Evolutionary conservation across 2,329 filamentous ascomycete genomes (phyloP), one percentile per base, ranked within the genome.

Genomic region (Paraconiothyrium brasiliense): DNA sequence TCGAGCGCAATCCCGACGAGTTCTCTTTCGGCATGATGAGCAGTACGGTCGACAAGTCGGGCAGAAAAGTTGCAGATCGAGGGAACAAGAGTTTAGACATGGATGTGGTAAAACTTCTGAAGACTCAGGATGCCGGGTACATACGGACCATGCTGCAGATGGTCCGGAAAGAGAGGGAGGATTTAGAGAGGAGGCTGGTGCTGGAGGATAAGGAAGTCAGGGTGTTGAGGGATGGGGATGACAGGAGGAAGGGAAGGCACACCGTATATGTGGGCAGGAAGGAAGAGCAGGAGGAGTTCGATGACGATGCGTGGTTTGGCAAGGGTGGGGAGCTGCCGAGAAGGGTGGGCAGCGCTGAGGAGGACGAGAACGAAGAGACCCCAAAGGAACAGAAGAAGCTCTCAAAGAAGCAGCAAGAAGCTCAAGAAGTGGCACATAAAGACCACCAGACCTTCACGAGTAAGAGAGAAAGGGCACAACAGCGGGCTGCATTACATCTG

Each of bases 1-100:
- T 80, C 51, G 85, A 88, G 60, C 83, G 86, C 41, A 89, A 90
- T 67, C 87, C 87, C 16, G 88, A 90, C 82, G 88, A 90, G 70
- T 90, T 90, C 72, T 84, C 85, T 48, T 90, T 89, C 76, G 86
- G 68, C 54, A 90, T 90, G 88, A 83, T 89, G 78, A 85, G 81
- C 61, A 79, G 79, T 30, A 76, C 76, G 51, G 83, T 82, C 24
- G 78, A 86, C 68, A 81, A 80, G 34, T 79, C 80, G 35, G 82
- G 80, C 11, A 70, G 67, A 14, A 76, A 75, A 32, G 69, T 78
- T 60, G 81, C 69, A 50, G 80, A 83, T 63, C 77, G 84, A 34
- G 80, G 85, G 59, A 81, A 82, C 65, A 75, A 78, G 72, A 71
- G 74, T 44, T 72, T 87, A 57, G 83, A 80, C 62, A 78, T 83